A percentile compares a stretch with the other conserved stretches of the same genome.
Conservation (phyloP, 2,329 filamentous ascomycete genomes). For the Bipolaris gigantea region DNA sequence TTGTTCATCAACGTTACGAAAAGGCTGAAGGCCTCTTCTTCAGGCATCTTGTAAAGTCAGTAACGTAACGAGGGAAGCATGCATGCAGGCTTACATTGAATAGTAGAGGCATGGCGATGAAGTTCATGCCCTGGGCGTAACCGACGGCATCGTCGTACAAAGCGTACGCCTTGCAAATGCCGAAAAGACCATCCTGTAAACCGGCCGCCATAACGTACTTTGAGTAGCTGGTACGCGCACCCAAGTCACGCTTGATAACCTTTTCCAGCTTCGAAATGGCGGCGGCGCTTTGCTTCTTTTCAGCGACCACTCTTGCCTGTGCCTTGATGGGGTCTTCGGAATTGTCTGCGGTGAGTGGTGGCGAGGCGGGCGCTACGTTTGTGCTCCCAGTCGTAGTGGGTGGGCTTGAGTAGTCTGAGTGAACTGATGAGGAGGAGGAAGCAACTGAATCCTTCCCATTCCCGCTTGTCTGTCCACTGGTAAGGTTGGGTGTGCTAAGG, state of each 20-base stretch:
- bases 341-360: conserved; percentile 58
- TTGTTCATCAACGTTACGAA: conserved; percentile 96
- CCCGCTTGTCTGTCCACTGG: conserved; percentile 52
- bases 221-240: conserved; percentile 90
- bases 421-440: conserved; percentile 83
- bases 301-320: conserved; percentile 64
- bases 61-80: conserved; percentile 66
- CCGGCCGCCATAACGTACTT: conserved; percentile 92
- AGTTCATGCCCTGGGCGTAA: conserved; percentile 99
- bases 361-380: conserved; percentile 47
- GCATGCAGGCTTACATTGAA: conserved; percentile 73
- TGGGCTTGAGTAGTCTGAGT: conserved; percentile 72
- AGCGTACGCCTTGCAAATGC: conserved; percentile 96
- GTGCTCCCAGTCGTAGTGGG: conserved; percentile 55
- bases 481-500: conserved; percentile 26
- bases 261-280: conserved; percentile 85
- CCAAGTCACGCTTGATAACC: conserved; percentile 84
- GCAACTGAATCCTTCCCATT: conserved; percentile 68
- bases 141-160: conserved; percentile 92
- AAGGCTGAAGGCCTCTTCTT: conserved; percentile 94
- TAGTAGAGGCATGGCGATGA: conserved; percentile 91
- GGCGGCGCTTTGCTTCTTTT: conserved; percentile 73
- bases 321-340: conserved; percentile 66
- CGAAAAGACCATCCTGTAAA: conserved; percentile 90
- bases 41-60: conserved; percentile 70